Base-by-base conservation (phyloP, 306 rosid genomes). In the Acacia acuminata region DNA sequence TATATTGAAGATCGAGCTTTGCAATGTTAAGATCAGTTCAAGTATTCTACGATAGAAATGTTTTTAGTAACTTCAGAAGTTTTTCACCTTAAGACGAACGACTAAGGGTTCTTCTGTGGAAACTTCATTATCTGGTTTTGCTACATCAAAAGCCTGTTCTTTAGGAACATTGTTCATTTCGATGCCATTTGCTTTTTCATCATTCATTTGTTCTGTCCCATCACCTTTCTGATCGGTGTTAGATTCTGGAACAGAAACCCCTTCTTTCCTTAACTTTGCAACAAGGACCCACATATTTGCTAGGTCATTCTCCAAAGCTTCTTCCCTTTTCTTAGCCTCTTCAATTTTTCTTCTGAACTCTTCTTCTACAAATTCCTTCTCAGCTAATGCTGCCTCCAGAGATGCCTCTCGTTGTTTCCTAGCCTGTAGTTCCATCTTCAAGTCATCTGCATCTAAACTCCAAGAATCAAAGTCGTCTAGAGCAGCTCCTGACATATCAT, bases 231-330 rank as follows among this genome's bases (percentile, higher is more conserved):
- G 85, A 67, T 94, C 94, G 48, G 38, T 47, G 85, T 87, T 91
- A 44, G 90, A 83, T 75, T 88, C 97, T 38, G 90, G 87, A 51
- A 87, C 87, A 80, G 91, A 82, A 43, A 93, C 98, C 27, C 90
- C 90, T 81, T 96, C 98, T 83, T 91, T 96, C 91, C 92, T 96
- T 85, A 96, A 91, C 92, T 91, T 96, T 1, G 99, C 99, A 79
- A 96, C 99, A 85, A 96, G 94, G 70, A 96, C 97, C 99, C 99
- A 96, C 99, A 96, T 96, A 90, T 92, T 96, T 65, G 99, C 98
- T 80, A 96, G 89, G 88, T 96, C 99, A 73, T 96, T 96, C 90
- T 96, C 99, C 74, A 96, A 82, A 79, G 99, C 97, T 76, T 87
- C 97, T 83, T 96, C 99, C 85, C 93, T 92, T 88, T 89, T 94